A percentile compares a stretch with the other conserved stretches of the same genome.
These are phyloP conservation scores for Flaveria sonorensis DNA, from an alignment of 129 eudicot genomes.

Conservation along the genomic window DNA sequence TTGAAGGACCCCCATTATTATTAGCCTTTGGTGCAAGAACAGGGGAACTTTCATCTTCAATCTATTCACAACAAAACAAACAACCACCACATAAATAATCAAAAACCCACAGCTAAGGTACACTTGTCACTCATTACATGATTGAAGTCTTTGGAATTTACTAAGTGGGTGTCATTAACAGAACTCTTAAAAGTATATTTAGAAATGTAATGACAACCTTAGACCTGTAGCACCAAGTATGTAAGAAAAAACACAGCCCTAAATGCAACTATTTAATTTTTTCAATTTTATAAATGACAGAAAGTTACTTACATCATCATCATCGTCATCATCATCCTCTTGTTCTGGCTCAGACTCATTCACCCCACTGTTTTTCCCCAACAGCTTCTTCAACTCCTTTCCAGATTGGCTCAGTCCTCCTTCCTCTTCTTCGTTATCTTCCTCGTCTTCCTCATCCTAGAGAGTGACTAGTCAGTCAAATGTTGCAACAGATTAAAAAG, in stretches of 20 bases:
- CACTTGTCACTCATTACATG: too few species aligned
- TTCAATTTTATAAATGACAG: not conserved
- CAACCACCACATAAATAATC: not conserved
- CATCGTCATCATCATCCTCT: conserved; percentile 74
- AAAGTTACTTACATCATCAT: conserved; percentile 69
- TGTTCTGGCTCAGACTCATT: conserved; percentile 90
- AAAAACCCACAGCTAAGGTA: conserved; percentile 9
- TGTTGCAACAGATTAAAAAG: not conserved
- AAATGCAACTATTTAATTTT: not conserved
- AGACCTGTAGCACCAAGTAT: too few species aligned
- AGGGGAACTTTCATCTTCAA: conserved; percentile 89
- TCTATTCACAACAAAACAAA: conserved; percentile 38
- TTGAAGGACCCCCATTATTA: conserved; percentile 29
- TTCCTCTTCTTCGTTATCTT: conserved; percentile 71
- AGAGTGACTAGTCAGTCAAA: conserved; percentile 12
- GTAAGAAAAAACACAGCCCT: too few species aligned
- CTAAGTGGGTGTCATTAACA: too few species aligned
- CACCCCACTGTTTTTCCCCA: conserved; percentile 74
- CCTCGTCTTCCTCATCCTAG: conserved; percentile 95
- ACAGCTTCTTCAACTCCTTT: conserved; percentile 87
- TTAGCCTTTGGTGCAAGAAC: conserved; percentile 72
- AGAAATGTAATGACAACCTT: too few species aligned
- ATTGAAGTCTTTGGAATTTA: too few species aligned
- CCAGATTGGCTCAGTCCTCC: conserved; percentile 98
- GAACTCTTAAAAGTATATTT: too few species aligned